Evolutionary conservation across 495 filamentous ascomycete species (phyloP).

Genomic region (Evernia prunastri): DNA sequence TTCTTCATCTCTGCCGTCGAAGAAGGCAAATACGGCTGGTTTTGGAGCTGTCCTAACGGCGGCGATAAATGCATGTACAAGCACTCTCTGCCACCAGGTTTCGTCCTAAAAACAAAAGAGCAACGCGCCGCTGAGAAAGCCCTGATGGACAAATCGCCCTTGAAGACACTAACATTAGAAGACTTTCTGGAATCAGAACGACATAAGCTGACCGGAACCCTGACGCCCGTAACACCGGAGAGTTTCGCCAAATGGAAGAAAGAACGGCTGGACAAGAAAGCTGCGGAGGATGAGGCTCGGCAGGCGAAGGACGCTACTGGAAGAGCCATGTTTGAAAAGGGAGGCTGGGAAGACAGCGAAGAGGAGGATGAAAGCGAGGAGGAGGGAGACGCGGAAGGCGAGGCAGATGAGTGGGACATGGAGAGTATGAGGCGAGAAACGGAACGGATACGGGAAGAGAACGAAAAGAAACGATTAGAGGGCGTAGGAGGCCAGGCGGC

Average conservation of each 20-base stretch:
- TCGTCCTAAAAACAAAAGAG: conserved; percentile 95
- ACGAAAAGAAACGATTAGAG: conserved; percentile 53
- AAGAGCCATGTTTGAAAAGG: conserved; percentile 89
- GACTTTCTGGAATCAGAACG: conserved; percentile 94
- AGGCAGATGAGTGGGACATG: conserved; percentile 65
- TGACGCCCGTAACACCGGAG: conserved; percentile 90
- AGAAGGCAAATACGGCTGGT: conserved; percentile 98
- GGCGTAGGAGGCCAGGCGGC: conserved; percentile 23
- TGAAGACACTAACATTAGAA: conserved; percentile 91
- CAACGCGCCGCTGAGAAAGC: conserved; percentile 95
- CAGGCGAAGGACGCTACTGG: conserved; percentile 93
- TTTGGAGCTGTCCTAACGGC: conserved; percentile 96
- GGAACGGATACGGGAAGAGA: conserved; percentile 54
- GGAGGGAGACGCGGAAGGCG: conserved; percentile 50
- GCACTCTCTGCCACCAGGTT: conserved; percentile 89
- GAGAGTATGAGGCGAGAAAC: conserved; percentile 67
- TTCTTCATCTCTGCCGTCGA: conserved; percentile 97
- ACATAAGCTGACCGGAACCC: conserved; percentile 80
- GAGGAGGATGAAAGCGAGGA: conserved; percentile 54
- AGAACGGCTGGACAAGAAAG: conserved; percentile 89
- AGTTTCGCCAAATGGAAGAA: conserved; percentile 94
- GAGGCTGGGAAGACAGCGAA: conserved; percentile 75
- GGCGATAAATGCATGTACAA: conserved; percentile 98
- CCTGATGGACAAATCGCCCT: conserved; percentile 90
- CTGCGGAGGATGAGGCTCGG: conserved; percentile 79